Evolutionary conservation across 495 filamentous ascomycete genomes (phyloP), one percentile per base, ranked within the genome.

Genomic region (Talaromyces nanjingensis): DNA sequence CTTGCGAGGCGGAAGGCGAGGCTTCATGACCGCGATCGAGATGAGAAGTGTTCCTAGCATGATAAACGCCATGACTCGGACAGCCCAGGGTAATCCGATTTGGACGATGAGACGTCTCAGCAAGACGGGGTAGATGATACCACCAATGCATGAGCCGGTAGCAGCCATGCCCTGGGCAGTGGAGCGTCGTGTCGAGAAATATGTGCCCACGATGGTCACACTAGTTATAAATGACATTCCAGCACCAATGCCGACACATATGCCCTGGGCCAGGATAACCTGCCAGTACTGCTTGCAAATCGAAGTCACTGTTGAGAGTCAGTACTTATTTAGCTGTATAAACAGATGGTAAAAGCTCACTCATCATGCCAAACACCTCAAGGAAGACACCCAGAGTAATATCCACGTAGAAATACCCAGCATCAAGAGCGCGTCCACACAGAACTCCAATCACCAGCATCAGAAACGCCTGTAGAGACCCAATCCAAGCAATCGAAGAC

Each of bases 291-390:
- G 65, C 1, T 66, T 69, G 0, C 73, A 75, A 27, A 82, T 69
- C 6, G 73, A 75, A 27, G 71, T 67, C 77, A 79, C 54, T 56
- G 54, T 56, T 29, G 16, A 2, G 24, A 6, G 54, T 56, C 6
- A 56, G 54, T 9, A 24, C 2, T 4, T 31, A 7, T 14, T 16
- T 18, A 4, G 24, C 16, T 29, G 6, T 55, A 11, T 18, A 53
- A 53, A 20, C 22, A 24, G 49, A 14, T 18, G 16, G 49, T 24
- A 53, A 53, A 31, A 20, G n/a, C 20, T 54, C 20, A 56, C 64
- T 88, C 88, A 91, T 90, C 14, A 91, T 70, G 6, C 88, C 88
- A 64, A 91, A 86, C 56, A 87, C 76, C 65, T 91, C 86, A 42
- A 87, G 67, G 52, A 88, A 72, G 9, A 83, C 83, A 7, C 89